These are phyloP conservation scores for Boletus austroedulis DNA, from an alignment of 1,284 basidiomycete genomes.

Conservation along the genomic window DNA sequence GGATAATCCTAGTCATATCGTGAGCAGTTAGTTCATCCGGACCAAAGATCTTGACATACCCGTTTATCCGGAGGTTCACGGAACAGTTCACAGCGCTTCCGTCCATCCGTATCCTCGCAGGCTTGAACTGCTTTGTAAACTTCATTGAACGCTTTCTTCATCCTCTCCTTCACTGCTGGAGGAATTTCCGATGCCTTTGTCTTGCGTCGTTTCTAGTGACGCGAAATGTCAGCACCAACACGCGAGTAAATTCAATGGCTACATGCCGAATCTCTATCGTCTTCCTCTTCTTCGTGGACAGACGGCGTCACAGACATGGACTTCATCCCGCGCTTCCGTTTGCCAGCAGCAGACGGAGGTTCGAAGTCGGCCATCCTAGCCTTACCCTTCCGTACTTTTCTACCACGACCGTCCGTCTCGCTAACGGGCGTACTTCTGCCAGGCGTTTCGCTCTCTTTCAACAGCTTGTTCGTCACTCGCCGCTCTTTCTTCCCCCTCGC, in stretches of 20 bases:
- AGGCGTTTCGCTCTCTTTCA: conserved; percentile 53
- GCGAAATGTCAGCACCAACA: not conserved
- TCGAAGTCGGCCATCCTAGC: conserved; percentile 55
- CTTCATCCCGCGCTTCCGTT: conserved; percentile 72
- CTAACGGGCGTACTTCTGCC: conserved; percentile 60
- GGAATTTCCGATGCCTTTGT: conserved; percentile 55
- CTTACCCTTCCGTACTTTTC: conserved; percentile 68
- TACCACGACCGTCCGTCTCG: conserved; percentile 57
- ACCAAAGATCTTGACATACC: conserved; percentile 36
- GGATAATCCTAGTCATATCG: conserved; percentile 67
- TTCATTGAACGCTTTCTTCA: conserved; percentile 84
- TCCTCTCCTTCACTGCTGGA: conserved; percentile 60
- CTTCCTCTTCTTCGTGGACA: conserved; percentile 66
- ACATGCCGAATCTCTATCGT: conserved; percentile 62
- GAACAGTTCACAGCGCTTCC: conserved; percentile 83
- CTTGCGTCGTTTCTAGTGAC: conserved; percentile 75
- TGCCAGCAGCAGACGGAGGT: conserved; percentile 45
- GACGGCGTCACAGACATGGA: conserved; percentile 77
- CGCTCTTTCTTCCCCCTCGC: conserved; percentile 61
- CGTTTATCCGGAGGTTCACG: conserved; percentile 73
- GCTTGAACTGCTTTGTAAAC: conserved; percentile 77
- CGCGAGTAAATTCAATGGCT: not conserved
- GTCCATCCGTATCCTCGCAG: conserved; percentile 70
- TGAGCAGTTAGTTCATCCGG: not conserved
- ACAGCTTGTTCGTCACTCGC: conserved; percentile 50